Base-by-base conservation (phyloP, 208 protist genomes). In the Acanthamoeba pearcei region DNA sequence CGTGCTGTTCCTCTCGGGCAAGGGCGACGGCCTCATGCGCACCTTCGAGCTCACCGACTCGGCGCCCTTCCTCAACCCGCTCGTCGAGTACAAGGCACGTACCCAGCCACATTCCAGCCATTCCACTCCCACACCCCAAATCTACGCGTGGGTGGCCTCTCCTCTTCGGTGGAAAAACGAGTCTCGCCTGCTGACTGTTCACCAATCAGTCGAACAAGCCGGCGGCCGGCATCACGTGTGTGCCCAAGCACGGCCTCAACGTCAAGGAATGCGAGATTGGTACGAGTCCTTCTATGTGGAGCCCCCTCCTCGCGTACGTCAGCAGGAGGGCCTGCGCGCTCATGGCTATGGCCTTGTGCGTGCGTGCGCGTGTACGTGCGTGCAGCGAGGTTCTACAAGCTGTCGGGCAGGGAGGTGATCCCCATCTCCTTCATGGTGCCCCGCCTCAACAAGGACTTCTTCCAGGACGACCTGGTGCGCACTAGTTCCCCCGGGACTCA, bases 391-490 rank as follows among this genome's bases (percentile, higher is more conserved):
- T 85, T 55, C 29, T 85, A 57, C 42, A 57, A 85, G 76, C 42
- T 85, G 9, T 85, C 76, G 32, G 76, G 76, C 76, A 85, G 46
- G 29, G 76, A 85, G 42, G 76, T 85, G 22, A 85, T 85, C 29
- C 76, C 76, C 22, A 55, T 85, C 42, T 85, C 76, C 35, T 85
- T 85, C 76, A 85, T 27, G 76, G 76, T 85, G 46, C 76, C 76
- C 22, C 76, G 76, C n/a, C 76, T 57, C 32, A 46, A 85, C 46
- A 85, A 85, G 76, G 76, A 85, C 76, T 85, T 85, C 46, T 85
- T 85, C 76, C 76, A 85, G 46, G 76, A 85, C 29, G 76, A 85
- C 76, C 76, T 85, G n/a, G 66, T 74, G 29, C 12, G 66, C 22
- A 22, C 13, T 17, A 9, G 2, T 22, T 8, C 22, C 66, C 19